Conservation (phyloP, 441 rosid species). For the Isatis lusitanica region DNA sequence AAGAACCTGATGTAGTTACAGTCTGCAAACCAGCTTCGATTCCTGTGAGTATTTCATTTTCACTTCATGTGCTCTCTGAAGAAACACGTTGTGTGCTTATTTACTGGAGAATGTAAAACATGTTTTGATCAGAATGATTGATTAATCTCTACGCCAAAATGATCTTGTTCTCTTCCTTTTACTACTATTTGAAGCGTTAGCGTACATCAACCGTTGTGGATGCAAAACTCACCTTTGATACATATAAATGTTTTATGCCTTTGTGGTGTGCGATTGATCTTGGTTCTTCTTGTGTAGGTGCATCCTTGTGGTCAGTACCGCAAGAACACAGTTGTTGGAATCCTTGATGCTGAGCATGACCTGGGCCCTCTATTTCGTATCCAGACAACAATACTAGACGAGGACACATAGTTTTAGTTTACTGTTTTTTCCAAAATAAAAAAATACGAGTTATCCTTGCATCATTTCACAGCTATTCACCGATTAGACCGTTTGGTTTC, state of each 20-base stretch:
- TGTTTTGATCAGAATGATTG: neutral
- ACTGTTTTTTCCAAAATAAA: neutral
- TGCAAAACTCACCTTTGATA: neutral
- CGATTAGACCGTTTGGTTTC: constrained; percentile 88
- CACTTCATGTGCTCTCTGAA: neutral
- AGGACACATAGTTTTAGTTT: neutral
- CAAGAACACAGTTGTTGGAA: constrained; percentile 90
- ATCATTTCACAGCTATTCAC: constrained; percentile 63
- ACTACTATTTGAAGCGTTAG: neutral
- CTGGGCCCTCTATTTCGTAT: constrained; percentile 84
- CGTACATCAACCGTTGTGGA: neutral
- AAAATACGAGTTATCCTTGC: constrained; percentile 42
- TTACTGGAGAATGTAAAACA: neutral
- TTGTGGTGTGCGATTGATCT: constrained; percentile 11
- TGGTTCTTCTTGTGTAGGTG: constrained; percentile 48
- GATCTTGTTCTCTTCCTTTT: neutral
- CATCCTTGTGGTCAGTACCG: constrained; percentile 99
- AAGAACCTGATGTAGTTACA: constrained; percentile 73
- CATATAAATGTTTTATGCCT: neutral
- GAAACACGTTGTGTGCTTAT: neutral
- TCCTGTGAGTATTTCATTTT: constrained; percentile 61
- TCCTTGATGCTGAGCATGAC: constrained; percentile 89
- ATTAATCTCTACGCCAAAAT: neutral
- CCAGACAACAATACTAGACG: constrained; percentile 37
- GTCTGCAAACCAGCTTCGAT: constrained; percentile 87